Base-by-base conservation (phyloP, 192 early-diverging fungal species). In the Umbelopsis vinacea region DNA sequence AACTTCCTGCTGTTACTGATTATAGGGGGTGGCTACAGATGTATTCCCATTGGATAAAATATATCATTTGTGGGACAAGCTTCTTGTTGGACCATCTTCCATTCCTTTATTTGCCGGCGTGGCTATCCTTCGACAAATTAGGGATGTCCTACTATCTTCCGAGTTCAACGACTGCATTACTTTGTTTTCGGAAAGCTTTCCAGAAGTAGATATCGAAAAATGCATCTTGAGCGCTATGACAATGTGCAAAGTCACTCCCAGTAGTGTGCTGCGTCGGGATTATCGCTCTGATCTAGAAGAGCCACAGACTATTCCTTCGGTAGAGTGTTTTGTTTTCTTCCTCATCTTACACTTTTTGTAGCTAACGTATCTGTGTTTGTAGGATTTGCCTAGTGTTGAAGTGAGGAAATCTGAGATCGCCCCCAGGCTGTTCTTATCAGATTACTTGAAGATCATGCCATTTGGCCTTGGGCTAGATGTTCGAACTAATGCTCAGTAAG, bases 41-140 rank as follows among this genome's bases (percentile, higher is more conserved):
- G 89, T 94, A 8, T 94, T 95, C 74, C 88, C 92, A 9, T 68
- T 95, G 17, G 92, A 94, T 54, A 92, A 92, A 55, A 88, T 92
- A 11, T 94, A 92, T 73, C 89, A 89, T 57, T 75, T 95, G 7
- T 95, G 92, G 91, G 93, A 95, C 68, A 90, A 89, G 37, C 72
- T 93, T 29, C 60, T 95, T 6, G 85, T 87, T 12, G 90, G 90
- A 3, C 86, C 89, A 12, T 74, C 83, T 2, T 90, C 84, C 4
- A 79, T 94, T 38, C 87, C 87, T 19, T 67, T 92, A 8, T 93
- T 92, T 81, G 76, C 86, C 21, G 93, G 87, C 9, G 83, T 90
- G 33, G 84, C 91, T 0, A 92, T 95, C 33, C 63, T 95, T 66
- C 76, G 83, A 15, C 92, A 94, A 55, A 79, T 92, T 23, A 82